Evolutionary conservation across 805 yeast genomes (phyloP), one percentile per base, ranked within the genome.

Genomic region (Candida endomychidarum): DNA sequence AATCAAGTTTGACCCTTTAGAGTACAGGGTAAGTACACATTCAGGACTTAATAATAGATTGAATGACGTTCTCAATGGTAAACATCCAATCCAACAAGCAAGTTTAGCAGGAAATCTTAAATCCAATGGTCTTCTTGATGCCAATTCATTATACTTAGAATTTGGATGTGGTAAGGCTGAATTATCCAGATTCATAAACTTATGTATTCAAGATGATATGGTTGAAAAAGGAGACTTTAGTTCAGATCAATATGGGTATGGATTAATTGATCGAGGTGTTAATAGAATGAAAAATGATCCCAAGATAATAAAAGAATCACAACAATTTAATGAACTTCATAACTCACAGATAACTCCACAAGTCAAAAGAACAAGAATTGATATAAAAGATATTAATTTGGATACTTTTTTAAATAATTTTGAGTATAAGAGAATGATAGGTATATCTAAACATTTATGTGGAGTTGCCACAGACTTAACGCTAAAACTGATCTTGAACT

Each of bases 141-240:
- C 56, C 2, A 41, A 57, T 14, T 43, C 46, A 25, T 61, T 69
- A 37, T 77, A 78, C 54, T 56, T 84, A 20, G 97, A 89, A 60
- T 88, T 87, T 67, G 97, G 97, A 0, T 86, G 96, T 58, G 97
- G 97, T 0, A 76, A 90, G 47, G 96, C 86, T 2, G 96, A 90
- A 55, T 70, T 89, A 17, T 75, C 89, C 1, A 61, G 95, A 42
- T 84, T 79, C 51, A 63, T 86, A 9, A 70, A 67, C 54, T 39
- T 56, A 15, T 67, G 74, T 47, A 46, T 64, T 2, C 41, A 64
- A 5, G 47, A 51, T 20, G 67, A 57, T 20, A 34, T 41, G 25
- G 26, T 34, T n/a, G 17, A 25, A 41, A 24, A 16, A 4, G n/a
- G 12, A 11, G 17, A 15, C 18, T n/a, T 12, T 15, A 18, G 21